Base-by-base conservation (phyloP, 2,329 filamentous ascomycete species). In the Didymella pomorum region DNA sequence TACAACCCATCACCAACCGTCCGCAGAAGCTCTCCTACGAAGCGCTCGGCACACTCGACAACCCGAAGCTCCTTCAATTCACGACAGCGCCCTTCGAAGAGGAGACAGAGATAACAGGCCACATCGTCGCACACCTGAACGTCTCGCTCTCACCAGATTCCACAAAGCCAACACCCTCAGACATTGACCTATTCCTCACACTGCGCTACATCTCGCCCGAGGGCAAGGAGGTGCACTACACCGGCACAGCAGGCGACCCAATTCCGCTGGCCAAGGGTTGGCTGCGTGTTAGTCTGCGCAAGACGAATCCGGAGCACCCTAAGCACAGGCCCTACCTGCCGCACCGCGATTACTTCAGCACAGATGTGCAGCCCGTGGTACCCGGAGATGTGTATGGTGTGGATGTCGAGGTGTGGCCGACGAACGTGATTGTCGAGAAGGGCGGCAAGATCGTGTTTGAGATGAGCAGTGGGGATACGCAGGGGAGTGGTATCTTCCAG, bases 21-120 rank as follows among this genome's bases (percentile, higher is more conserved):
- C 68, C 65, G 4, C 60, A 71, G 23, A 84, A 83, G 65, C 66
- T 88, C 2, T 81, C 82, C 0, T 90, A 90, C 71, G 79, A 79
- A 52, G 86, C 87, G 0, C 79, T 89, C 0, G 87, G 87, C 0
- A 84, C 79, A 0, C 65, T 89, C 0, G 78, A 86, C 0, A 79
- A 83, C 10, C 82, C 82, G 0, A 78, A 87, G 49, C 57, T 82
- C 0, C 63, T 90, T 0, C 83, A 84, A 41, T 91, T 91, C 71
- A 79, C 77, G 1, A 88, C 84, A 0, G 56, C 79, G 0, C 77
- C 85, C 0, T 89, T 91, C 56, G 79, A 82, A n/a, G 60, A 78
- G 7, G 87, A 91, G 66, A 89, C 84, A 0, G 89, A 91, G 68
- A 85, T 92, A 52, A 91, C 89, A 0, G 89, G 89, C 0, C 87